These are phyloP conservation scores for Kwoniella dejecticola DNA, from an alignment of 768 basidiomycete species.

Conservation along the genomic window DNA sequence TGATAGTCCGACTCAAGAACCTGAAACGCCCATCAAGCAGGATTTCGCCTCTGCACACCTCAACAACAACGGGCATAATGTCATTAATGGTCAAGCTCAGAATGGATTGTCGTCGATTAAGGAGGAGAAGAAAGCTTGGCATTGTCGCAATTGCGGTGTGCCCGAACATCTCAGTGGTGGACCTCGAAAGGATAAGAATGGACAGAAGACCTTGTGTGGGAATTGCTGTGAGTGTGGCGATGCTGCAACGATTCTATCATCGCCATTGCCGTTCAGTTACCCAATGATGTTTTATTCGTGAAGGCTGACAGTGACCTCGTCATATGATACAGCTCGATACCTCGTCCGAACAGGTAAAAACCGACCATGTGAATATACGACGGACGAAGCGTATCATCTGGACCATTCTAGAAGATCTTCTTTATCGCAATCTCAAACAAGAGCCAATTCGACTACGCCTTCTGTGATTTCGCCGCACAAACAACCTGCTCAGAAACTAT, in stretches of 20 bases:
- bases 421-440: not conserved
- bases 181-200: conserved; percentile 82
- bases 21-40: conserved; percentile 7
- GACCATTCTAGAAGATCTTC: not conserved
- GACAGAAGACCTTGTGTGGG: conserved; percentile 87
- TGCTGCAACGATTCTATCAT: conserved; percentile 11
- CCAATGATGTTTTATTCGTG: too few species aligned
- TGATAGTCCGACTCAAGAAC: conserved; percentile 8
- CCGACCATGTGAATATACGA: conserved; percentile 32
- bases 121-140: conserved; percentile 89
- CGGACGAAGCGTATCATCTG: conserved; percentile 20
- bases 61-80: not conserved
- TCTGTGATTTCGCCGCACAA: not conserved
- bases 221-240: conserved; percentile 72
- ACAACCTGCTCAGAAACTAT: too few species aligned
- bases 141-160: conserved; percentile 92
- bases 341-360: conserved; percentile 20
- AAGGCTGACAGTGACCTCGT: not conserved
- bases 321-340: conserved; percentile 11
- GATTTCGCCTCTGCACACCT: not conserved
- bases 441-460: not conserved
- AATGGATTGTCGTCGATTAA: conserved; percentile 54
- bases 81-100: not conserved
- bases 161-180: conserved; percentile 84
- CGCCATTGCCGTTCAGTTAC: conserved; percentile 49